phyloP scores from a whole-genome alignment of 495 filamentous ascomycete genomes.

The Tuber magnatum region DNA sequence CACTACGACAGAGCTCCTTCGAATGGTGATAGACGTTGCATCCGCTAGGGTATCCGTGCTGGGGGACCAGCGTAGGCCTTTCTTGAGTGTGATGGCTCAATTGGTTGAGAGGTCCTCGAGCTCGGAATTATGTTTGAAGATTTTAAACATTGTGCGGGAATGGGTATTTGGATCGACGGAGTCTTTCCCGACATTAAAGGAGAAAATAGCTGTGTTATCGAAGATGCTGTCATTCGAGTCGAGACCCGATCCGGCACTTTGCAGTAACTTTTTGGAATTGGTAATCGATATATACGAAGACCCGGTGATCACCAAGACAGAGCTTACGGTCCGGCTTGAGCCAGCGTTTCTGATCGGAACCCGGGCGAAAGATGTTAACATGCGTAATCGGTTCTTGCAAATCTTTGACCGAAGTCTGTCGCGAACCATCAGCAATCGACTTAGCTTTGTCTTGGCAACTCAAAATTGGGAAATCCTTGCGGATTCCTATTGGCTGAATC shows the following conservation, averaged over 20 bases:
- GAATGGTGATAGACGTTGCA: constrained; percentile 88
- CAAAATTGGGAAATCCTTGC: constrained; percentile 95
- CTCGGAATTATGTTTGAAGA: constrained; percentile 75
- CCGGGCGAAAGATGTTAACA: constrained; percentile 86
- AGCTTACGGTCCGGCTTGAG: constrained; percentile 92
- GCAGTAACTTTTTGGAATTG: constrained; percentile 86
- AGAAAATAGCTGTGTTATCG: constrained; percentile 91
- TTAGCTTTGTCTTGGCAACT: constrained; percentile 79
- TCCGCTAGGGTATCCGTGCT: constrained; percentile 85
- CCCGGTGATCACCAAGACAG: constrained; percentile 84
- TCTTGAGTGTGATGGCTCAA: constrained; percentile 86
- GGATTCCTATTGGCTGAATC: constrained; percentile 93
- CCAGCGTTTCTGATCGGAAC: constrained; percentile 96
- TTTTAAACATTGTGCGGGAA: constrained; percentile 83
- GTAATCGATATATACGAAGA: constrained; percentile 98
- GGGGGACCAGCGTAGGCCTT: constrained; percentile 85
- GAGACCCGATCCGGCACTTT: constrained; percentile 67
- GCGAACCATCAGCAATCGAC: constrained; percentile 71
- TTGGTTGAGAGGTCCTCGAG: constrained; percentile 90
- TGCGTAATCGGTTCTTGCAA: constrained; percentile 89
- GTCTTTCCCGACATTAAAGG: constrained; percentile 90
- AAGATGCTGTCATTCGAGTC: constrained; percentile 97
- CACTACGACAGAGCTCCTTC: constrained; percentile 75
- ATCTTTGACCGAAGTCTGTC: constrained; percentile 91
- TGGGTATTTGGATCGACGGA: constrained; percentile 95